These are phyloP conservation scores for Postia placenta DNA, from an alignment of 768 basidiomycete species.

Conservation along the genomic window DNA sequence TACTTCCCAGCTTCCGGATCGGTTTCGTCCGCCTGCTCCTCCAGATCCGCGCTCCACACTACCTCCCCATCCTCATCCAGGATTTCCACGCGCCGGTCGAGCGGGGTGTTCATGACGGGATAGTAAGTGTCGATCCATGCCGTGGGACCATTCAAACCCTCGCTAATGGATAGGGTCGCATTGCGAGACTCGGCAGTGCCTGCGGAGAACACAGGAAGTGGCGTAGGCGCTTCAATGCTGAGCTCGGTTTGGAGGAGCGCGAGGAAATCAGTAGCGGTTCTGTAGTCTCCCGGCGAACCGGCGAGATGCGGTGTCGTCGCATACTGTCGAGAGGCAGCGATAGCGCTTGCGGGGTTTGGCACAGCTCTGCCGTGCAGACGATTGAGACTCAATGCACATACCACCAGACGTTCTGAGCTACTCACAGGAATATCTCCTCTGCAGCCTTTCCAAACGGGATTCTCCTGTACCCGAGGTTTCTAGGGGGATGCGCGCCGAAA, in stretches of 20 bases:
- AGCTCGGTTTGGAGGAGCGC: slow-evolving; percentile 63
- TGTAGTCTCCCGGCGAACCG: slow-evolving; percentile 48
- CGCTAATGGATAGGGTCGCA: slow-evolving; percentile 50
- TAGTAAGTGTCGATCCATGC: slow-evolving; percentile 90
- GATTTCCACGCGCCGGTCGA: slow-evolving; percentile 63
- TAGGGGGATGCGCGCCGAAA: slow-evolving; percentile 8
- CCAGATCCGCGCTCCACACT: slow-evolving; percentile 67
- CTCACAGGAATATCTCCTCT: slow-evolving; percentile 42
- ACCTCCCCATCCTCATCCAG: slow-evolving; percentile 46
- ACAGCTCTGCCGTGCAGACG: slow-evolving; percentile 33
- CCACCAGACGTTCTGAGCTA: not conserved
- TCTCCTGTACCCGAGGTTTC: slow-evolving; percentile 7
- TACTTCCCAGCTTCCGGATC: slow-evolving; percentile 72
- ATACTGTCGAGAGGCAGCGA: slow-evolving; percentile 44
- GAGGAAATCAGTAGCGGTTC: slow-evolving; percentile 62
- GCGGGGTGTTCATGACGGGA: slow-evolving; percentile 77
- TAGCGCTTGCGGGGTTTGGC: slow-evolving; percentile 44
- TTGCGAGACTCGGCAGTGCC: slow-evolving; percentile 62
- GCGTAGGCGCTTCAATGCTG: slow-evolving; percentile 35
- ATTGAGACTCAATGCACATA: not conserved
- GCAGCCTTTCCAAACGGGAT: slow-evolving; percentile 30
- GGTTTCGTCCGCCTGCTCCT: slow-evolving; percentile 64
- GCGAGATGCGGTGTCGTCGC: slow-evolving; percentile 56
- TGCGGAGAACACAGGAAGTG: slow-evolving; percentile 60
- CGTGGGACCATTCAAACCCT: slow-evolving; percentile 39